Conservation (phyloP, 108 stramenopile genomes). For the Cyclotella distinguenda region DNA sequence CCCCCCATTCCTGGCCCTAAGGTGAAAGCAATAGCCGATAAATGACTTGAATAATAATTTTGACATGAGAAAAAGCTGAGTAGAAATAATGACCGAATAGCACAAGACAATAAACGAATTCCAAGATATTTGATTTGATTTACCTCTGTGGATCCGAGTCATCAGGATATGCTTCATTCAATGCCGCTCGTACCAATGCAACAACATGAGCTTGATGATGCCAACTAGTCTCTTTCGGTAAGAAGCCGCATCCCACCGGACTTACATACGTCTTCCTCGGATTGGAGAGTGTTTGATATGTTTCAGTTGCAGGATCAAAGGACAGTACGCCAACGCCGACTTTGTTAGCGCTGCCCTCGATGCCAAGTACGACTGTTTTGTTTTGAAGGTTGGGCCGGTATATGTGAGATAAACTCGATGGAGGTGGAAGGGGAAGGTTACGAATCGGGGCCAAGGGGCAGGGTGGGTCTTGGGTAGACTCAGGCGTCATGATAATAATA, state of each 20-base stretch:
- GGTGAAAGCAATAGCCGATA: conserved; percentile 86
- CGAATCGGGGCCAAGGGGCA: conserved; percentile 38
- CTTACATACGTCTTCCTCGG: conserved; percentile 95
- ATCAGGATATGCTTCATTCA: conserved; percentile 82
- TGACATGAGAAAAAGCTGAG: background rate
- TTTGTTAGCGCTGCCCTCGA: conserved; percentile 99
- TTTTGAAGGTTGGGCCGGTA: conserved; percentile 31
- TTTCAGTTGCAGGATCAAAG: conserved; percentile 62
- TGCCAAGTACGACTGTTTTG: conserved; percentile 78
- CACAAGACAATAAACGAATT: no score
- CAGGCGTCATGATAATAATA: no score
- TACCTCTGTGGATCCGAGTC: conserved; percentile 42
- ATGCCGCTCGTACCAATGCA: conserved; percentile 84
- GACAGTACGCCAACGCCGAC: conserved; percentile 93
- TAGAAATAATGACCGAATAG: background rate
- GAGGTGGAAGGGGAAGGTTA: conserved; percentile 47
- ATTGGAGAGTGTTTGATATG: conserved; percentile 93
- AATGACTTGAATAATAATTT: conserved; percentile 22
- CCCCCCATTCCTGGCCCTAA: conserved; percentile 99
- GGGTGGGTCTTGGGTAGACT: conserved; percentile 41
- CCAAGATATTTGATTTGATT: background rate
- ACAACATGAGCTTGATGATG: conserved; percentile 97
- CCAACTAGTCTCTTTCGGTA: conserved; percentile 95
- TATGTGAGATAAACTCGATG: conserved; percentile 27
- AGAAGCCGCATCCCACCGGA: conserved; percentile 95